These are phyloP conservation scores for Calonectria ilicicola DNA, from an alignment of 2,329 filamentous ascomycete genomes.

Conservation along the genomic window DNA sequence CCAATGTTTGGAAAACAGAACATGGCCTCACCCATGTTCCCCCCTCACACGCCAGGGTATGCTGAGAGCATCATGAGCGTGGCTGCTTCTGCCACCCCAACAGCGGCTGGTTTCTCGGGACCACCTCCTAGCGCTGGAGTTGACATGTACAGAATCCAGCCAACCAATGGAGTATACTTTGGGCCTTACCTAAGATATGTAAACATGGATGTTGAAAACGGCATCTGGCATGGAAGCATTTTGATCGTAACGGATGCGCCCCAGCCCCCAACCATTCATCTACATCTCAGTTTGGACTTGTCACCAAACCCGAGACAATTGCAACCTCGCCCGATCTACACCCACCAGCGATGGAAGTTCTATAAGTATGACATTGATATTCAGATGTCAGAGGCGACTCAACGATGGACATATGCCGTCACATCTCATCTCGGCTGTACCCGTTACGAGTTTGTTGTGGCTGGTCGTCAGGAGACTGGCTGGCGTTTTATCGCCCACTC, in stretches of 20 bases:
- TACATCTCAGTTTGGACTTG: conserved; percentile 89
- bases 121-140: conserved; percentile 91
- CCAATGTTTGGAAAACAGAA: conserved; percentile 69
- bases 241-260: conserved; percentile 91
- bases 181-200: conserved; percentile 95
- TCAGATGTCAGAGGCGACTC: conserved; percentile 86
- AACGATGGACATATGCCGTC: conserved; percentile 97
- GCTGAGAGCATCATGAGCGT: conserved; percentile 89
- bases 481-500: conserved; percentile 98
- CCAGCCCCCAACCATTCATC: conserved; percentile 95
- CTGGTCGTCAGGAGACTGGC: conserved; percentile 87
- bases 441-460: conserved; percentile 97
- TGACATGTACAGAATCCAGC: conserved; percentile 92
- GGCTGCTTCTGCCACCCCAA: conserved; percentile 78
- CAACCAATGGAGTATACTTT: conserved; percentile 98
- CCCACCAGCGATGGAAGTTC: conserved; percentile 94
- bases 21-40: conserved; percentile 83
- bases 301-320: conserved; percentile 94
- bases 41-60: conserved; percentile 86
- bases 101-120: conserved; percentile 84
- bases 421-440: conserved; percentile 97
- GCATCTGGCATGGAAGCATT: conserved; percentile 93
- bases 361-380: conserved; percentile 94
- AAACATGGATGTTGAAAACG: conserved; percentile 95
- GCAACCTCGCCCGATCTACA: conserved; percentile 83